phyloP scores from a whole-genome alignment of 148 eudicot species.

The Amaranthus hypochondriacus region DNA sequence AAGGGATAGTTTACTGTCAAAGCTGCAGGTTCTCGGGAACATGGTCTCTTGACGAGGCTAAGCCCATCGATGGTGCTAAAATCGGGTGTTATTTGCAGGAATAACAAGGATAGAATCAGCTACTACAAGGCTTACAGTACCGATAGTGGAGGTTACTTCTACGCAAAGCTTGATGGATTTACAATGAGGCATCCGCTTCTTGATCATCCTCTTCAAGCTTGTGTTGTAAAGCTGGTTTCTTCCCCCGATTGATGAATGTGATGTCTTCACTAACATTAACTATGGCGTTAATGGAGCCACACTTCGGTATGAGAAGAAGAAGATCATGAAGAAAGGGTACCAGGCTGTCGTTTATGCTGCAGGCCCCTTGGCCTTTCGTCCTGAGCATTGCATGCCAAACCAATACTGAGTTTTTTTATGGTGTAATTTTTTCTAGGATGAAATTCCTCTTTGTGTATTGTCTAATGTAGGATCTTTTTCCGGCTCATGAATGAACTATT shows the following conservation, averaged over 20 bases:
- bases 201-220: slow-evolving; percentile 80
- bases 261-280: slow-evolving; percentile 55
- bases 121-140: slow-evolving; percentile 56
- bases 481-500: neutral
- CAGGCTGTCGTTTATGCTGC: slow-evolving; percentile 67
- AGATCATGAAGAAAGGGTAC: slow-evolving; percentile 28
- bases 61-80: slow-evolving; percentile 54
- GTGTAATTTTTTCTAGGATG: neutral
- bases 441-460: slow-evolving; percentile 4
- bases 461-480: slow-evolving; percentile 1
- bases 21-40: slow-evolving; percentile 56
- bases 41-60: slow-evolving; percentile 33
- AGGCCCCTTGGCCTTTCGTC: slow-evolving; percentile 73
- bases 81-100: slow-evolving; percentile 68
- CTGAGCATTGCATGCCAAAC: slow-evolving; percentile 53
- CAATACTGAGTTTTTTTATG: slow-evolving; percentile 13
- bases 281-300: slow-evolving; percentile 69
- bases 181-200: slow-evolving; percentile 44
- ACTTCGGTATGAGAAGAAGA: slow-evolving; percentile 54
- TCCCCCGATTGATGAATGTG: slow-evolving; percentile 59
- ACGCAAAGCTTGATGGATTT: slow-evolving; percentile 50
- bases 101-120: slow-evolving; percentile 53
- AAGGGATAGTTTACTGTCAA: slow-evolving; percentile 89
- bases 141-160: slow-evolving; percentile 47
- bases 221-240: slow-evolving; percentile 62